phyloP scores from a whole-genome alignment of 2,329 filamentous ascomycete genomes.

The Penicillium sp. region DNA sequence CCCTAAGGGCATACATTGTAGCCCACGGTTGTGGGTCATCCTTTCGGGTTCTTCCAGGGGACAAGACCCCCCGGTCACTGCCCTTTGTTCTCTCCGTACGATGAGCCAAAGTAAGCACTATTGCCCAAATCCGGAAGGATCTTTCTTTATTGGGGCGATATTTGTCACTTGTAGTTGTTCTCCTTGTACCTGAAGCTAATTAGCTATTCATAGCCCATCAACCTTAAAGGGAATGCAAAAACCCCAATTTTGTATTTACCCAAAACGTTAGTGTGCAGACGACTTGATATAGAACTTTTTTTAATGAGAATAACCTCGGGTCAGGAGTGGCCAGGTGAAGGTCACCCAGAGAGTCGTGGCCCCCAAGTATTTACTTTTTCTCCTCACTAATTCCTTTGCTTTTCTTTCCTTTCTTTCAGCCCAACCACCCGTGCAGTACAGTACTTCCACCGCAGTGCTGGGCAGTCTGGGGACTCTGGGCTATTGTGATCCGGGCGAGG shows the following conservation, averaged over 20 bases:
- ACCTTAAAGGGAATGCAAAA: background rate
- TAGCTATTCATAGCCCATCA: background rate
- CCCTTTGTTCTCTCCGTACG: background rate
- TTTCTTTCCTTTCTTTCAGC: background rate
- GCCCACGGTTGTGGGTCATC: background rate
- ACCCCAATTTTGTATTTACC: background rate
- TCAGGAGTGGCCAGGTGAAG: background rate
- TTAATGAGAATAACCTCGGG: too few species aligned
- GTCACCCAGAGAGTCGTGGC: background rate
- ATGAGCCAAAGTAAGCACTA: background rate
- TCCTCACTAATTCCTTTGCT: background rate
- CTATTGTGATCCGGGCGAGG: constrained; percentile 3
- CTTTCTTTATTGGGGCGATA: background rate
- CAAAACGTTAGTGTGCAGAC: background rate
- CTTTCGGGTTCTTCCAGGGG: background rate
- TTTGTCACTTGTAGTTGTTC: background rate
- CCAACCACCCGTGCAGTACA: background rate
- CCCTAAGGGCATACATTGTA: background rate
- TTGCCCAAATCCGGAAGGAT: background rate
- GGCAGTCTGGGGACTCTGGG: background rate
- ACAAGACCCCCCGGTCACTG: background rate
- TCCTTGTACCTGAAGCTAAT: background rate
- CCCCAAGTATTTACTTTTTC: background rate
- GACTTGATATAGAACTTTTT: too few species aligned
- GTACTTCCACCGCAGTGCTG: background rate